Percentiles rank a stretch among this genome's conserved stretches.
phyloP scores from a whole-genome alignment of 495 filamentous ascomycete genomes.

The Lindgomyces ingoldianus region DNA sequence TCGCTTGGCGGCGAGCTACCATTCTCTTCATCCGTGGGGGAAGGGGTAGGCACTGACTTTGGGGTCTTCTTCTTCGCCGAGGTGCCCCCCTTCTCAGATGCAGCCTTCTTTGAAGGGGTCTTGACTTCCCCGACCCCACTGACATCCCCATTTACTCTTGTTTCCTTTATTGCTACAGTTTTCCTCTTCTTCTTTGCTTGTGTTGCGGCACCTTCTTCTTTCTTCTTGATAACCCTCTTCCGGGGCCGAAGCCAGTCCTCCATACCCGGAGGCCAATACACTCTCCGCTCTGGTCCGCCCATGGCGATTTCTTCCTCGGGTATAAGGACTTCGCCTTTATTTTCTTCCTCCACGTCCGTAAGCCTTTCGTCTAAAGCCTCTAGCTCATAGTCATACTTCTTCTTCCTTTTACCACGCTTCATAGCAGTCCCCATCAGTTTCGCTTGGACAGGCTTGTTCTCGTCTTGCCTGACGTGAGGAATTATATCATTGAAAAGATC shows the following conservation, averaged over 20 bases:
- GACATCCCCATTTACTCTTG: slow-evolving; percentile 16
- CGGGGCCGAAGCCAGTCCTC: slow-evolving; percentile 86
- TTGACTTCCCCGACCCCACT: slow-evolving; percentile 9
- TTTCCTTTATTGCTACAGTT: slow-evolving; percentile 3
- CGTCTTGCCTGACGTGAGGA: slow-evolving; percentile 74
- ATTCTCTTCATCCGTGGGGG: slow-evolving; percentile 32
- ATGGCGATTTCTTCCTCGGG: slow-evolving; percentile 75
- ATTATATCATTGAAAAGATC: slow-evolving; percentile 75
- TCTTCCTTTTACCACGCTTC: slow-evolving; percentile 41
- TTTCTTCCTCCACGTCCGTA: slow-evolving; percentile 42
- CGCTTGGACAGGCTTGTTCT: slow-evolving; percentile 63
- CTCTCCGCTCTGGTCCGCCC: slow-evolving; percentile 81
- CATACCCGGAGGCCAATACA: slow-evolving; percentile 89
- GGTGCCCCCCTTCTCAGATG: slow-evolving; percentile 28
- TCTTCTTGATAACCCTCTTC: slow-evolving; percentile 70
- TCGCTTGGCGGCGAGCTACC: slow-evolving; percentile 27
- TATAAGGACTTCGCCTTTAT: slow-evolving; percentile 46
- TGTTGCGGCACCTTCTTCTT: slow-evolving; percentile 44
- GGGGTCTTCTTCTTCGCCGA: slow-evolving; percentile 39
- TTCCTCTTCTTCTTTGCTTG: slow-evolving; percentile 37
- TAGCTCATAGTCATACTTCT: slow-evolving; percentile 50
- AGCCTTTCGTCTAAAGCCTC: slow-evolving; percentile 53
- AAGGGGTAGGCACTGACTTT: slow-evolving; percentile 40
- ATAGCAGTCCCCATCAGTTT: slow-evolving; percentile 48
- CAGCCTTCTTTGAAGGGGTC: slow-evolving; percentile 17